Evolutionary conservation across 768 basidiomycete species (phyloP), one percentile per base, ranked within the genome.

Genomic region (Coprinopsis marcescibilis): DNA sequence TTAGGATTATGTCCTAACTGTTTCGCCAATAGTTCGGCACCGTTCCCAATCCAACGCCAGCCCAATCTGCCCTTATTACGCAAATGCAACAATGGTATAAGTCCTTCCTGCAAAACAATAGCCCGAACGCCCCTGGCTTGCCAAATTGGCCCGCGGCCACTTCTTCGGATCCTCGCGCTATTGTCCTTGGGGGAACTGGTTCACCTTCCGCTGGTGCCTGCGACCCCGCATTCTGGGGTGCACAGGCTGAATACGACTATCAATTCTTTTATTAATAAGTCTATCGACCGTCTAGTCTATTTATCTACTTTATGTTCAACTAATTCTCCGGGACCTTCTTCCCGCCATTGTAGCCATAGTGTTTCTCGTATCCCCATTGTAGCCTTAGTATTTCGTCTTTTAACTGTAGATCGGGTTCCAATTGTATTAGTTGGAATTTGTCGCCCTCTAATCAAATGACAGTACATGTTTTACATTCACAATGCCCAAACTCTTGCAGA

Each of bases 51-150:
- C 80, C 85, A 11, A 77, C 65, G 19, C 24, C 71, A 2, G 75
- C 69, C 3, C 85, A 88, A 61, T 60, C 73, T 7, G 67, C 77
- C 7, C 71, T 89, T 37, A 74, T 72, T 33, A 64, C 60, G n/a
- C 78, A 90, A 59, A 76, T 89, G 56, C 83, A 86, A 59, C 66
- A 70, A 15, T 77, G 84, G 11, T 87, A 87, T 67, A 76, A 69
- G 52, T 71, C 77, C 2, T 90, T 89, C 72, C 63, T 85, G 30
- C 52, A 64, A 45, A 78, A 63, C 2, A 81, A 84, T 3, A 72
- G 75, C 49, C 85, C 86, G 20, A 89, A 86, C 55, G 70, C 66
- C 8, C 57, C 62, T 21, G 73, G 72, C 20, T 61, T 75, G 23
- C 54, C 70, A 5, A 64, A 60, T 3, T 90, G 88, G 88, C 56